Evolutionary conservation across 441 rosid genomes (phyloP).

Genomic region (Populus trichocarpa): DNA sequence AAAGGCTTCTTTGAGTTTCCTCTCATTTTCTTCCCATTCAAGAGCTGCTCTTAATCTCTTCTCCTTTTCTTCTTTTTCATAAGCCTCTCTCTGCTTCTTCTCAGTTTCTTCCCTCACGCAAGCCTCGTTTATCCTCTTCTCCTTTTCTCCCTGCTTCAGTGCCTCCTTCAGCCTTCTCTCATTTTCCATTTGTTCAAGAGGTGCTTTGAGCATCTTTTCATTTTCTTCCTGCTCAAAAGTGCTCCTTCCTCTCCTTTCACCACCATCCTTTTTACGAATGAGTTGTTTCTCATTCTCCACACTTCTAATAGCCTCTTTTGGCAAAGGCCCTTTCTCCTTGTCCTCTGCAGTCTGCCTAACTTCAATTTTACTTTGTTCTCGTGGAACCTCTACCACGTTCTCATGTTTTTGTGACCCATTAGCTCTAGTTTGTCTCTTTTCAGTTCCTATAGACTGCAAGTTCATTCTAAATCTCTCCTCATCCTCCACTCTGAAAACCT

Average conservation of each 20-base stretch:
- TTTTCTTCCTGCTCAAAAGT: slow-evolving; percentile 32
- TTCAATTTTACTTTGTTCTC: slow-evolving; percentile 26
- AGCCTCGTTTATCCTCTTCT: slow-evolving; percentile 33
- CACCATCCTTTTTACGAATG: slow-evolving; percentile 26
- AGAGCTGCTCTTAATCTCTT: slow-evolving; percentile 27
- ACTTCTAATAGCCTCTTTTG: slow-evolving; percentile 34
- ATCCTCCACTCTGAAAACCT: slow-evolving; percentile 26
- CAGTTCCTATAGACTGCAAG: slow-evolving; percentile 21
- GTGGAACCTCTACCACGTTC: slow-evolving; percentile 30
- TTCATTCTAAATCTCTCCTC: slow-evolving; percentile 26
- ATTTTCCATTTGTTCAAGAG: slow-evolving; percentile 33
- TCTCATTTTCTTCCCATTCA: slow-evolving; percentile 41
- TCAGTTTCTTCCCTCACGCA: slow-evolving; percentile 31
- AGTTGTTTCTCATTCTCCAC: slow-evolving; percentile 27
- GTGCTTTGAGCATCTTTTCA: slow-evolving; percentile 30
- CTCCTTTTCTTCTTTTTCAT: slow-evolving; percentile 31
- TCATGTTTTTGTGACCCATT: slow-evolving; percentile 30
- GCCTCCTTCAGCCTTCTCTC: slow-evolving; percentile 37
- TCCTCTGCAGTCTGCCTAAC: slow-evolving; percentile 30
- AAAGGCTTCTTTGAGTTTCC: slow-evolving; percentile 27
- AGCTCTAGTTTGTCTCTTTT: slow-evolving; percentile 24
- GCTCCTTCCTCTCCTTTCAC: slow-evolving; percentile 31
- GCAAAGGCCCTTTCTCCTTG: slow-evolving; percentile 28
- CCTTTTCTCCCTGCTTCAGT: slow-evolving; percentile 32
- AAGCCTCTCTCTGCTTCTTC: slow-evolving; percentile 32